phyloP scores from a whole-genome alignment of 2,329 filamentous ascomycete genomes.

The Venturia effusa region DNA sequence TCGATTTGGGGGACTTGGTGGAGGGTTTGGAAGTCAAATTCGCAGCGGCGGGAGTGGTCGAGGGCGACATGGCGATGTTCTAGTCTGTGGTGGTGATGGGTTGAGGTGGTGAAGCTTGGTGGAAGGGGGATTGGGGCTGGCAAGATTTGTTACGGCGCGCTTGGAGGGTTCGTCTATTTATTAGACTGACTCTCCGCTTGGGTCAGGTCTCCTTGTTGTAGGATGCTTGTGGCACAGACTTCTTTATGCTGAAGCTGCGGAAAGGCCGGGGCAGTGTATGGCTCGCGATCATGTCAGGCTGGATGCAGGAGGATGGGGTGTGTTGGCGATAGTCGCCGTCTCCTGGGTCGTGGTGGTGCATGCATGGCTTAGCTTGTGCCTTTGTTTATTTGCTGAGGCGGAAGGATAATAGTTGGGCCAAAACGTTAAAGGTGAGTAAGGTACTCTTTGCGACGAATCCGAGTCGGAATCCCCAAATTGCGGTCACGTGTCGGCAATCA shows the following conservation, averaged over 20 bases:
- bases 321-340: background rate
- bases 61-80: background rate
- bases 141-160: background rate
- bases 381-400: background rate
- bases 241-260: background rate
- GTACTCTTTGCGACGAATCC: background rate
- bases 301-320: background rate
- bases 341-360: background rate
- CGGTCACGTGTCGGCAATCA: background rate
- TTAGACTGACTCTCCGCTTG: background rate
- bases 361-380: background rate
- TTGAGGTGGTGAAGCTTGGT: conserved; percentile 18
- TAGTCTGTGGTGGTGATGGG: conserved; percentile 15
- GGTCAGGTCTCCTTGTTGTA: background rate
- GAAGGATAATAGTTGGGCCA: background rate
- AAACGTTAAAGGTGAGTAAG: background rate
- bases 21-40: background rate
- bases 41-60: background rate
- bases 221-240: background rate
- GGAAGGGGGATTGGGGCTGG: background rate
- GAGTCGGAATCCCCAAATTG: background rate
- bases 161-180: conserved; percentile 1
- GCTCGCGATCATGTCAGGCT: background rate
- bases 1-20: background rate
- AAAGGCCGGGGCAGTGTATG: background rate